Conservation (phyloP, 176 grass and related monocot species). For the Melocanna baccifera region DNA sequence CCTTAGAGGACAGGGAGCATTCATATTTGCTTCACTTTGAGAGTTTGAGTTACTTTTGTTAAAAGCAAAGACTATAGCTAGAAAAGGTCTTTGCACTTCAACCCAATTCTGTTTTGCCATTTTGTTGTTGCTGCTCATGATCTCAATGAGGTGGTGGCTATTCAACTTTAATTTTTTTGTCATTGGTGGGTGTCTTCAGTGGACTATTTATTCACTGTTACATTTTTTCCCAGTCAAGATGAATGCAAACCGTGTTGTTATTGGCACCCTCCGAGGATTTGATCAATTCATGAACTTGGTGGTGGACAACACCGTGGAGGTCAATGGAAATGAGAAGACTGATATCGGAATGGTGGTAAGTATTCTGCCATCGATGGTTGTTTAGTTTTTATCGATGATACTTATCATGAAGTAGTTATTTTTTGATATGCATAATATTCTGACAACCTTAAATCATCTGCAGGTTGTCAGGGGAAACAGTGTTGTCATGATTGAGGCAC, state of each 20-base stretch:
- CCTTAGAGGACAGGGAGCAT: neutral
- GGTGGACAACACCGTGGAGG: conserved; percentile 77
- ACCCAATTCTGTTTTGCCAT: neutral
- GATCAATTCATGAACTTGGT: conserved; percentile 96
- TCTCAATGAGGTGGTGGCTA: neutral
- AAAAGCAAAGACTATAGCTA: too few species aligned
- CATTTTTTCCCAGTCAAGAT: conserved; percentile 55
- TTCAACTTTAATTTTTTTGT: neutral
- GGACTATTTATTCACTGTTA: neutral
- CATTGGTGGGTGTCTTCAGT: neutral
- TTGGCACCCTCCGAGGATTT: conserved; percentile 78
- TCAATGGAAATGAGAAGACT: conserved; percentile 75
- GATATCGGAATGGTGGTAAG: conserved; percentile 91
- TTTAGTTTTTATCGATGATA: neutral
- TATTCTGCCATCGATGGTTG: neutral
- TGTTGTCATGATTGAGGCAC: conserved; percentile 93
- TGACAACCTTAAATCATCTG: neutral
- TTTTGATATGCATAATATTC: neutral
- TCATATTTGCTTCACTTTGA: neutral
- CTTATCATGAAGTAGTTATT: neutral
- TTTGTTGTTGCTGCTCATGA: neutral
- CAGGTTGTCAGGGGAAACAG: conserved; percentile 93
- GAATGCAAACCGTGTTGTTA: conserved; percentile 72
- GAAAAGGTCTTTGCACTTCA: too few species aligned
- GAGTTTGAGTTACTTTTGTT: neutral